Evolutionary conservation across 495 filamentous ascomycete genomes (phyloP).

Genomic region (Jackrogersella multiformis): DNA sequence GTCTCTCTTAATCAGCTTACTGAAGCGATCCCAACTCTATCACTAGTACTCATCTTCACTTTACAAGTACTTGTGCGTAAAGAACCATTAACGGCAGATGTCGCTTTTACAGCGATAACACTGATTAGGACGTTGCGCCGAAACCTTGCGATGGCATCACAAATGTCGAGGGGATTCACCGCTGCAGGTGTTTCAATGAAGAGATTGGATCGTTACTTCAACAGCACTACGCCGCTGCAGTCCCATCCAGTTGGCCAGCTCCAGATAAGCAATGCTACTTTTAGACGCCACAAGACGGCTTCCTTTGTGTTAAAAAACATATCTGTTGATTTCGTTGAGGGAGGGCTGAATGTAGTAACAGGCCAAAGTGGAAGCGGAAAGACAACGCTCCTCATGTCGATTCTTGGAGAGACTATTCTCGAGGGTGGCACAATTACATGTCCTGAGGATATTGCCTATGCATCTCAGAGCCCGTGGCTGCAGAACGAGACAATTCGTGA

Average conservation of each 20-base stretch:
- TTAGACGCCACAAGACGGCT: constrained; percentile 56
- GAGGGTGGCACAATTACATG: constrained; percentile 56
- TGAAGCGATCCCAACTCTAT: constrained; percentile 53
- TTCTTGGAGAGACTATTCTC: constrained; percentile 68
- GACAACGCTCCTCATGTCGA: constrained; percentile 67
- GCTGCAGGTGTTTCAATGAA: constrained; percentile 56
- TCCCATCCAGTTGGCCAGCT: constrained; percentile 56
- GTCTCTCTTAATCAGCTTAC: constrained; percentile 46
- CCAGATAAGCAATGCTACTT: constrained; percentile 51
- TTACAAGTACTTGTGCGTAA: constrained; percentile 54
- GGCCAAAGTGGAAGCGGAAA: constrained; percentile 70
- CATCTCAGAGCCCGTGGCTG: constrained; percentile 66
- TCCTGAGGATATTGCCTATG: constrained; percentile 62
- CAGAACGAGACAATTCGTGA: constrained; percentile 63
- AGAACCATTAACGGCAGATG: constrained; percentile 54
- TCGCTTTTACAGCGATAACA: constrained; percentile 59
- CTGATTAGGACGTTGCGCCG: constrained; percentile 55
- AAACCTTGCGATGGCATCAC: constrained; percentile 54
- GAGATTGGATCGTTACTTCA: constrained; percentile 58
- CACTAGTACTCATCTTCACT: constrained; percentile 57
- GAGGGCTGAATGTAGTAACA: constrained; percentile 61
- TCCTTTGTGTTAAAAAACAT: constrained; percentile 58
- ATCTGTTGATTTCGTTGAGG: constrained; percentile 59
- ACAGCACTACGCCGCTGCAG: constrained; percentile 51
- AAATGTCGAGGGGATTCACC: constrained; percentile 51